These are phyloP conservation scores for Trichoderma atrobrunneum DNA, from an alignment of 2,329 filamentous ascomycete species.

Conservation along the genomic window DNA sequence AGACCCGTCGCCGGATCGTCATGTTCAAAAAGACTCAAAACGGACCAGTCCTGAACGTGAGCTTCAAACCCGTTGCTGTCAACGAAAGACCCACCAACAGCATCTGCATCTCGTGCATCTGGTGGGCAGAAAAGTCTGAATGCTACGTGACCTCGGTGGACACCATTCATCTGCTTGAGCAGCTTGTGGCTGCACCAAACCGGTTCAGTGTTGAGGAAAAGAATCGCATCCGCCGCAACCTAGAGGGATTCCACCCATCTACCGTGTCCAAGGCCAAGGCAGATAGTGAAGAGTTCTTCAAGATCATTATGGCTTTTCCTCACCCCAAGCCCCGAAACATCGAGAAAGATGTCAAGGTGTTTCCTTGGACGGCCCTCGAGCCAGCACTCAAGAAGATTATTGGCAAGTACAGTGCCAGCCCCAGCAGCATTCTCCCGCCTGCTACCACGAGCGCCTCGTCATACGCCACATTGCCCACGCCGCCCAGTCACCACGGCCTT, in stretches of 20 bases:
- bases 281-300: slow-evolving; percentile 97
- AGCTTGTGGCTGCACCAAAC: slow-evolving; percentile 70
- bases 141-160: slow-evolving; percentile 96
- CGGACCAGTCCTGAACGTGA: slow-evolving; percentile 76
- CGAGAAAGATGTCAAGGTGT: slow-evolving; percentile 98
- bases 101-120: slow-evolving; percentile 96
- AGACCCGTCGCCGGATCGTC: slow-evolving; percentile 77
- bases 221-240: slow-evolving; percentile 92
- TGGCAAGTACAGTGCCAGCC: slow-evolving; percentile 76
- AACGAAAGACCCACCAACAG: slow-evolving; percentile 79
- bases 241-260: slow-evolving; percentile 88
- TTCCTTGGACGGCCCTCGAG: slow-evolving; percentile 88
- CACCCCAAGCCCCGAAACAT: slow-evolving; percentile 95
- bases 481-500: slow-evolving; percentile 39
- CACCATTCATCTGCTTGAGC: slow-evolving; percentile 91
- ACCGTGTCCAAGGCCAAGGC: slow-evolving; percentile 91
- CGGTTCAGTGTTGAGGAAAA: slow-evolving; percentile 97
- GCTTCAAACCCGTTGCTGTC: slow-evolving; percentile 73
- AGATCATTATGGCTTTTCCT: slow-evolving; percentile 96
- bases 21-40: slow-evolving; percentile 81
- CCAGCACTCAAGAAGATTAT: slow-evolving; percentile 96
- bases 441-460: slow-evolving; percentile 39
- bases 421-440: slow-evolving; percentile 38
- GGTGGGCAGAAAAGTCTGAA: slow-evolving; percentile 87
- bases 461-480: slow-evolving; percentile 48